phyloP scores from a whole-genome alignment of 1,139 yeast species.

The Kodamaea sp. region DNA sequence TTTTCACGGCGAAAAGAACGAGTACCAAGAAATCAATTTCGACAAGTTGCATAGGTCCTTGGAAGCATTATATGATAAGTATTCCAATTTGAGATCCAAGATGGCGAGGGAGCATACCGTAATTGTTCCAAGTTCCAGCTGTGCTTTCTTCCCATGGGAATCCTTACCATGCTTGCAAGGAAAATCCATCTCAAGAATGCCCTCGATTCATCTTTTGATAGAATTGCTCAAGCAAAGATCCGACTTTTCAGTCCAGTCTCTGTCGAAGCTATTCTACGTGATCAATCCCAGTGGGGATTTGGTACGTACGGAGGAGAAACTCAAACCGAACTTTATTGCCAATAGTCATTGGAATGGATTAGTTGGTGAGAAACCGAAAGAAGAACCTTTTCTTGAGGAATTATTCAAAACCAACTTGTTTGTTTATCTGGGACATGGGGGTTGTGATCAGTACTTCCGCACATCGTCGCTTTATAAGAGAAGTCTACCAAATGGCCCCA shows the following conservation, averaged over 20 bases:
- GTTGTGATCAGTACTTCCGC: slow-evolving; percentile 81
- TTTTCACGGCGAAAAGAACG: slow-evolving; percentile 65
- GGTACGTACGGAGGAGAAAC: slow-evolving; percentile 61
- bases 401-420: slow-evolving; percentile 53
- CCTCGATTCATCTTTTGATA: slow-evolving; percentile 57
- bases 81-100: slow-evolving; percentile 23
- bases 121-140: slow-evolving; percentile 63
- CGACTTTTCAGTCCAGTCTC: slow-evolving; percentile 11
- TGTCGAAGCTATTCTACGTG: slow-evolving; percentile 51
- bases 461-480: slow-evolving; percentile 28
- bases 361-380: slow-evolving; percentile 57
- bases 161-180: slow-evolving; percentile 57
- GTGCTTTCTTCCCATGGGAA: slow-evolving; percentile 87
- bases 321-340: slow-evolving; percentile 45
- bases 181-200: slow-evolving; percentile 71
- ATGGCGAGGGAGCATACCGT: slow-evolving; percentile 53
- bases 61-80: slow-evolving; percentile 38
- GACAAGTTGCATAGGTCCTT: slow-evolving; percentile 44
- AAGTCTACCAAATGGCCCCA: slow-evolving; percentile 19
- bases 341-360: slow-evolving; percentile 55
- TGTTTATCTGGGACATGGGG: slow-evolving; percentile 91
- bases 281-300: slow-evolving; percentile 86
- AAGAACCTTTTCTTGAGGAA: slow-evolving; percentile 34
- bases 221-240: slow-evolving; percentile 33
- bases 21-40: slow-evolving; percentile 64